These are phyloP conservation scores for Yamadazyma spencermartinsiae DNA, from an alignment of 1,139 yeast genomes.

Conservation along the genomic window DNA sequence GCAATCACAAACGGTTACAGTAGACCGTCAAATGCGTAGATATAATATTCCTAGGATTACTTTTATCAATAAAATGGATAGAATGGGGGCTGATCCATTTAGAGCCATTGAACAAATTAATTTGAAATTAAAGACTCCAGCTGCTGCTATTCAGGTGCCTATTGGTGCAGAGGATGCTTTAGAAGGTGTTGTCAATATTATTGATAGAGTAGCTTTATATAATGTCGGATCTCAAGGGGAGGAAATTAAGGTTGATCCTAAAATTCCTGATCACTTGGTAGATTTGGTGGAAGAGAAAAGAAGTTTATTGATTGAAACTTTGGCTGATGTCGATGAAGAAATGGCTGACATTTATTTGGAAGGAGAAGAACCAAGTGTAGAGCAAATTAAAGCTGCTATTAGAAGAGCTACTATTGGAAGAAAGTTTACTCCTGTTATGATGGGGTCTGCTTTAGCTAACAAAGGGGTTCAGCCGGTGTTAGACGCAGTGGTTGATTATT, in stretches of 20 bases:
- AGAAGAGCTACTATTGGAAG: constrained; percentile 97
- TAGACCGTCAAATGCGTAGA: constrained; percentile 98
- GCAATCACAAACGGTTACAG: constrained; percentile 97
- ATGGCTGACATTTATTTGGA: constrained; percentile 91
- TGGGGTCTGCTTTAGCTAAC: constrained; percentile 98
- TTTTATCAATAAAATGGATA: constrained; percentile 96
- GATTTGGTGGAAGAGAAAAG: constrained; percentile 85
- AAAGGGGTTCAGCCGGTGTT: constrained; percentile 92
- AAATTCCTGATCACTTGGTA: constrained; percentile 72
- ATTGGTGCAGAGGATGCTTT: constrained; percentile 88
- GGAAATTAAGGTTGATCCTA: constrained; percentile 52
- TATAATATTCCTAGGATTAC: constrained; percentile 96
- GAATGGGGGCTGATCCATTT: constrained; percentile 98
- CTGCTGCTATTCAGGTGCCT: constrained; percentile 98
- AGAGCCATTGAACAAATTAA: constrained; percentile 90
- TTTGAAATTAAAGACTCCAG: constrained; percentile 82
- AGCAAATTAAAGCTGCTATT: constrained; percentile 83
- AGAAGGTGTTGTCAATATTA: constrained; percentile 87
- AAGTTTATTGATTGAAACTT: constrained; percentile 78
- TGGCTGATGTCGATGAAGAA: constrained; percentile 97
- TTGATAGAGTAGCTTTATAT: constrained; percentile 81
- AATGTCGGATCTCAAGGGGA: constrained; percentile 96
- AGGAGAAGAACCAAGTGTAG: constrained; percentile 81
- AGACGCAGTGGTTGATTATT: constrained; percentile 93
- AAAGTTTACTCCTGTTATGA: constrained; percentile 94